These are phyloP conservation scores for Epichloe sylvatica DNA, from an alignment of 2,329 filamentous ascomycete genomes.

Conservation along the genomic window DNA sequence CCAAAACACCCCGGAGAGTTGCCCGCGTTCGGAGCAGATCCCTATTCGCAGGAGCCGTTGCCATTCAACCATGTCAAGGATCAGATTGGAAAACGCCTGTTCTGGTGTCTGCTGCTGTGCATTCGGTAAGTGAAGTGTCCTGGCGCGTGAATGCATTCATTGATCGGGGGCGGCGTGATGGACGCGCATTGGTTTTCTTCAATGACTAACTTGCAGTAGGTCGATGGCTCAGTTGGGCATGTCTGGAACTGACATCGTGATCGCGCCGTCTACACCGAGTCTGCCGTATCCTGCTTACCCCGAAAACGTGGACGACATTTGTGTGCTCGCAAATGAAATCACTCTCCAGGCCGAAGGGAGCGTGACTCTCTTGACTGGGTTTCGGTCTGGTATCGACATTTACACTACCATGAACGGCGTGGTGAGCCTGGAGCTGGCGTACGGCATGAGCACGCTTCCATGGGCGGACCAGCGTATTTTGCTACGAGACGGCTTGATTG, in stretches of 20 bases:
- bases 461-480: constrained; percentile 66
- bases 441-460: constrained; percentile 62
- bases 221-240: constrained; percentile 67
- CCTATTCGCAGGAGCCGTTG: constrained; percentile 25
- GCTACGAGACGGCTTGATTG: constrained; percentile 54
- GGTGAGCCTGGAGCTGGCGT: constrained; percentile 67
- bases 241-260: constrained; percentile 55
- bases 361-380: constrained; percentile 61
- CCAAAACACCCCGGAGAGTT: constrained; percentile 30
- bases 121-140: constrained; percentile 35
- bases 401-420: constrained; percentile 70
- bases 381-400: constrained; percentile 65
- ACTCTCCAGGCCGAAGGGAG: constrained; percentile 53
- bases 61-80: constrained; percentile 56
- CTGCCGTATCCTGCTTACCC: constrained; percentile 70
- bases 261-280: constrained; percentile 61
- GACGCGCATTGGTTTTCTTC: not conserved
- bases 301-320: constrained; percentile 71
- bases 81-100: constrained; percentile 64
- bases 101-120: constrained; percentile 70
- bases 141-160: not conserved
- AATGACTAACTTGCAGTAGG: constrained; percentile 22
- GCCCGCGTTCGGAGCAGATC: constrained; percentile 27
- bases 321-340: constrained; percentile 57
- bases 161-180: not conserved